Percentiles rank a stretch among this genome's conserved stretches.
Conservation (phyloP, 2,329 filamentous ascomycete species). For the Cercospora citrullina region DNA sequence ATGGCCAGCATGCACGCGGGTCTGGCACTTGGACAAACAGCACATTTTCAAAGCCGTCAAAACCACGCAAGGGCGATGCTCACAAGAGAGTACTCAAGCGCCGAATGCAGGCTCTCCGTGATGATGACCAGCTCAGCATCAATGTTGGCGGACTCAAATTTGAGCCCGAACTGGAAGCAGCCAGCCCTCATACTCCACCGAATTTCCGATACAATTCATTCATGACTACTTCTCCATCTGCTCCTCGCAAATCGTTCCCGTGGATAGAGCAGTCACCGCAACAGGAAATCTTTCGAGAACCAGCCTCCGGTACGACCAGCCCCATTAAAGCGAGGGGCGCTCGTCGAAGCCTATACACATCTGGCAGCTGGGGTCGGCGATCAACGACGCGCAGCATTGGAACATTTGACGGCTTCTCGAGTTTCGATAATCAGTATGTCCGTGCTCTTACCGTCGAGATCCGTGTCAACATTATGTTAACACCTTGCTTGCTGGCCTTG, state of each 20-base stretch:
- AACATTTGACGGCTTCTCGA: background rate
- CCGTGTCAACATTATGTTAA: background rate
- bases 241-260: background rate
- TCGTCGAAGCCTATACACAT: background rate
- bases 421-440: background rate
- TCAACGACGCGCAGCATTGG: background rate
- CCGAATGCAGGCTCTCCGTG: background rate
- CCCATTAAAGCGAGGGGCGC: background rate
- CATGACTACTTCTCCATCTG: background rate
- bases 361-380: background rate
- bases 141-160: background rate
- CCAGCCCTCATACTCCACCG: background rate
- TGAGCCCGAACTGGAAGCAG: background rate
- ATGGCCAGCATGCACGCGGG: background rate
- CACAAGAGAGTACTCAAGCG: background rate
- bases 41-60: background rate
- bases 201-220: background rate
- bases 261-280: background rate
- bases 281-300: background rate
- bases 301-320: background rate
- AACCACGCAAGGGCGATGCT: background rate
- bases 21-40: background rate
- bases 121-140: background rate
- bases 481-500: background rate
- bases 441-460: constrained; percentile 1